These are phyloP conservation scores for Candida silvicultrix DNA, from an alignment of 805 yeast genomes.

Conservation along the genomic window DNA sequence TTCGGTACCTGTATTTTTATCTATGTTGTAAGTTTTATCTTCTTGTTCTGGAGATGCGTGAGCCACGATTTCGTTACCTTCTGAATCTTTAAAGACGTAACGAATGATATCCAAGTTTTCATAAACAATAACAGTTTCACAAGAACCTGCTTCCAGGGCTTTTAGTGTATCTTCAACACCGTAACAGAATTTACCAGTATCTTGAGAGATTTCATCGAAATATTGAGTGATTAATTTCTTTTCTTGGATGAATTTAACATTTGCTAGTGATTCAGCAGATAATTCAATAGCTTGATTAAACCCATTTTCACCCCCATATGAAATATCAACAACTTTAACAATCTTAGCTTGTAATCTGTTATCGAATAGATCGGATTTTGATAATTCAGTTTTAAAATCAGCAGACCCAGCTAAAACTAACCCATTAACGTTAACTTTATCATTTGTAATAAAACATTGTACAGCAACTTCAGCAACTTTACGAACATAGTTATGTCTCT, in stretches of 20 bases:
- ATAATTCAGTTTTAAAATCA: constrained; percentile 93
- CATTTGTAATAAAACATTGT: constrained; percentile 91
- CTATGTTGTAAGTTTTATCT: constrained; percentile 70
- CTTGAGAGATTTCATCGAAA: constrained; percentile 97
- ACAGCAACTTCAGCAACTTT: constrained; percentile 98
- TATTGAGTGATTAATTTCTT: constrained; percentile 88
- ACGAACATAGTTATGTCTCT: constrained; percentile 97
- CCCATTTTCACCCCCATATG: constrained; percentile 99
- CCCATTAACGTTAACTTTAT: constrained; percentile 92
- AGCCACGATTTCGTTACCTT: constrained; percentile 69
- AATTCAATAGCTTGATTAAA: constrained; percentile 98
- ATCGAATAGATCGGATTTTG: constrained; percentile 91
- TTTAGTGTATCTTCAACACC: constrained; percentile 95
- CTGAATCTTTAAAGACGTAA: constrained; percentile 77
- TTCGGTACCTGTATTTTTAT: constrained; percentile 82
- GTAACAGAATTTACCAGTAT: constrained; percentile 95
- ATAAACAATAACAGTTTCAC: constrained; percentile 86
- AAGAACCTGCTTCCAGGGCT: constrained; percentile 94
- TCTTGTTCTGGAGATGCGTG: constrained; percentile 68
- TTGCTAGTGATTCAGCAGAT: constrained; percentile 93
- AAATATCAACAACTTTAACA: constrained; percentile 89
- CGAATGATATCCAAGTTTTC: constrained; percentile 86
- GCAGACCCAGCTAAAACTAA: constrained; percentile 98
- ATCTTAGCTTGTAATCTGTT: constrained; percentile 81
- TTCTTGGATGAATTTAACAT: constrained; percentile 97